phyloP scores from a whole-genome alignment of 805 yeast species.

The Torulaspora franciscae region DNA sequence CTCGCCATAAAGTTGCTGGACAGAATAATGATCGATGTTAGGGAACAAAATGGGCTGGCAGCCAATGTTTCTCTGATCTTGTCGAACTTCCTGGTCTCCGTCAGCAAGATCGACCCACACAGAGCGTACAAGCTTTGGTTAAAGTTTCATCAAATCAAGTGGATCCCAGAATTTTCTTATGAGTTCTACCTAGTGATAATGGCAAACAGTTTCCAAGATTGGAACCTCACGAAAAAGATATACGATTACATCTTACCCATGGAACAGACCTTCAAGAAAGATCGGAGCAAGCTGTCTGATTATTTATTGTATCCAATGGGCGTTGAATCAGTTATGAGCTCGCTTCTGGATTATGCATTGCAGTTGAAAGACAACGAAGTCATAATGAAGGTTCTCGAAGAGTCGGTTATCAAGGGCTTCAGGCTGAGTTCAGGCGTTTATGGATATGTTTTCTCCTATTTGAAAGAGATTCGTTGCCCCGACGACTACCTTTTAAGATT shows the following conservation, averaged over 20 bases:
- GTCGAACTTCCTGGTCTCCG: conserved; percentile 41
- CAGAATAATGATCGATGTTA: conserved; percentile 44
- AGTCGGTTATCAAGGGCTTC: conserved; percentile 37
- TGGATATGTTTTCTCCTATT: conserved; percentile 33
- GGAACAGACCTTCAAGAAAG: conserved; percentile 19
- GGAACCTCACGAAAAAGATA: conserved; percentile 34
- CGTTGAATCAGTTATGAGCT: conserved; percentile 23
- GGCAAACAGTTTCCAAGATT: conserved; percentile 35
- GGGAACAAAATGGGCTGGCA: conserved; percentile 34
- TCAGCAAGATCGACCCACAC: conserved; percentile 34
- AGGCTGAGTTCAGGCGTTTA: conserved; percentile 34
- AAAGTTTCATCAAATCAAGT: conserved; percentile 36
- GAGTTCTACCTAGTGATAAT: conserved; percentile 37
- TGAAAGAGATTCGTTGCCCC: conserved; percentile 31
- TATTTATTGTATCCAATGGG: conserved; percentile 27
- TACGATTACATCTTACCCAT: conserved; percentile 39
- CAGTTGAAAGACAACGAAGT: conserved; percentile 32
- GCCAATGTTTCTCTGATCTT: conserved; percentile 40
- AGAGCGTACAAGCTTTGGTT: conserved; percentile 38
- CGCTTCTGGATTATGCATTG: conserved; percentile 28
- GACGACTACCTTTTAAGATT: conserved; percentile 34
- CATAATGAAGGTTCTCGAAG: conserved; percentile 38
- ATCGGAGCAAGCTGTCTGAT: conserved; percentile 15
- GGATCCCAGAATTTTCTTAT: conserved; percentile 41
- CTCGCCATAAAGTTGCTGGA: conserved; percentile 56